Conservation (phyloP, 768 basidiomycete genomes). For the Phlegmacium glaucopus region DNA sequence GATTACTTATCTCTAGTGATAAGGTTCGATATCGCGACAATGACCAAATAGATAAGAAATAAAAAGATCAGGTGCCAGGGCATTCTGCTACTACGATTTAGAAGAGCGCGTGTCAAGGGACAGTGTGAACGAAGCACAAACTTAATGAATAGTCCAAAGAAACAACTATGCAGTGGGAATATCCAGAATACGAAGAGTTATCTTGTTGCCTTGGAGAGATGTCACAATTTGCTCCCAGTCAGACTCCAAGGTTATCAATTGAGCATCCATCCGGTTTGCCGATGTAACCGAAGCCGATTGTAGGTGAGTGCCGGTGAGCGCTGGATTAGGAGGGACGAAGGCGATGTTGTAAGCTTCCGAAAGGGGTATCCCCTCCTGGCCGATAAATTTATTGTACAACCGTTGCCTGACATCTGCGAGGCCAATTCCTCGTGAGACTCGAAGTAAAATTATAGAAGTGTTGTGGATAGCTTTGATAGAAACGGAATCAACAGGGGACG, state of each 20-base stretch:
- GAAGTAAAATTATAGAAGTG: conserved; percentile 58
- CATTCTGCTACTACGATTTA: too few relatives aligned
- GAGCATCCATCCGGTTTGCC: conserved; percentile 28
- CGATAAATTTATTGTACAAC: conserved; percentile 62
- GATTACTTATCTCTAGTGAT: too few relatives aligned
- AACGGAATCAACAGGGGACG: conserved; percentile 26
- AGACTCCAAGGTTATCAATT: conserved; percentile 45
- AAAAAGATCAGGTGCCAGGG: too few relatives aligned
- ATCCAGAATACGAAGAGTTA: conserved; percentile 52
- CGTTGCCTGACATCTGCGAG: conserved; percentile 50
- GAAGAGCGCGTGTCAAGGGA: too few relatives aligned
- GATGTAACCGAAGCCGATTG: conserved; percentile 31
- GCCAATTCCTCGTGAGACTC: conserved; percentile 39
- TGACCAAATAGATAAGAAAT: too few relatives aligned
- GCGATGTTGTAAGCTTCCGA: conserved; percentile 51
- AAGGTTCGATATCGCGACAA: too few relatives aligned
- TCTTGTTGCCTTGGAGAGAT: conserved; percentile 40
- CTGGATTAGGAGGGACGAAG: conserved; percentile 36
- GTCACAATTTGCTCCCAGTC: conserved; percentile 53
- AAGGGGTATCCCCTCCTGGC: conserved; percentile 54
- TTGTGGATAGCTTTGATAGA: conserved; percentile 65
- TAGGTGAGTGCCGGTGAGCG: conserved; percentile 26
- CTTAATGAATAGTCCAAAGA: too few relatives aligned
- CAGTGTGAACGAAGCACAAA: too few relatives aligned
- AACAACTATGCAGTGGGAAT: conserved; percentile 1